phyloP scores from a whole-genome alignment of 371 early-diverging fungal genomes.

The Lichtheimia ornata region DNA sequence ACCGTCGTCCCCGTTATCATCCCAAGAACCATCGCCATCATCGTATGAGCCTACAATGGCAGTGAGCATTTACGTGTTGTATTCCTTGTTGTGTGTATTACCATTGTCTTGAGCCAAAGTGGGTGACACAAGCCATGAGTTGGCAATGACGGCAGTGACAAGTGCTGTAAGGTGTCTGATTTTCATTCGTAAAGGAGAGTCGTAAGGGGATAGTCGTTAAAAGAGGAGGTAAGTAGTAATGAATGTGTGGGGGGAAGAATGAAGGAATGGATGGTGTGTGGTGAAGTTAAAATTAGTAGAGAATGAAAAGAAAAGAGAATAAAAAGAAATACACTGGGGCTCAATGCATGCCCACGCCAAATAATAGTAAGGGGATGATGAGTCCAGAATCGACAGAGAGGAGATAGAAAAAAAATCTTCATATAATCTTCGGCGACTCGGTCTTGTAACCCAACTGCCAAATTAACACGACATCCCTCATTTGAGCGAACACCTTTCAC shows the following conservation, averaged over 20 bases:
- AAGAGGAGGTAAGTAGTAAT: background rate
- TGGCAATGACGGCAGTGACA: background rate
- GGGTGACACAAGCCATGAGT: constrained; percentile 4
- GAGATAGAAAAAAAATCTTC: too few species aligned
- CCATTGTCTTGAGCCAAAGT: constrained; percentile 1
- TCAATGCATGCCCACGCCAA: too few species aligned
- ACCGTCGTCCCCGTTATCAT: background rate
- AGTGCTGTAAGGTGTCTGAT: constrained; percentile 2
- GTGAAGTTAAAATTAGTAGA: constrained; percentile 3
- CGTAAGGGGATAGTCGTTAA: background rate
- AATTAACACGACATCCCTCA: too few species aligned
- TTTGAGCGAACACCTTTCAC: too few species aligned
- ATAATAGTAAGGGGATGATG: too few species aligned
- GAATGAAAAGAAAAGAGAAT: background rate
- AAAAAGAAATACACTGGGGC: too few species aligned
- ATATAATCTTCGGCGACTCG: too few species aligned
- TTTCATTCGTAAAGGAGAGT: background rate
- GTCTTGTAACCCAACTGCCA: too few species aligned
- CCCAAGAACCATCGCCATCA: background rate
- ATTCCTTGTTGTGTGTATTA: background rate
- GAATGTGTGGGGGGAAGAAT: background rate
- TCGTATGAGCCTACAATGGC: background rate
- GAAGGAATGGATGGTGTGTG: background rate
- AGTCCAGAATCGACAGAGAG: too few species aligned
- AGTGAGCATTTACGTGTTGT: background rate